These are phyloP conservation scores for Phialocephala sp. DNA, from an alignment of 2,329 filamentous ascomycete species.

Conservation along the genomic window DNA sequence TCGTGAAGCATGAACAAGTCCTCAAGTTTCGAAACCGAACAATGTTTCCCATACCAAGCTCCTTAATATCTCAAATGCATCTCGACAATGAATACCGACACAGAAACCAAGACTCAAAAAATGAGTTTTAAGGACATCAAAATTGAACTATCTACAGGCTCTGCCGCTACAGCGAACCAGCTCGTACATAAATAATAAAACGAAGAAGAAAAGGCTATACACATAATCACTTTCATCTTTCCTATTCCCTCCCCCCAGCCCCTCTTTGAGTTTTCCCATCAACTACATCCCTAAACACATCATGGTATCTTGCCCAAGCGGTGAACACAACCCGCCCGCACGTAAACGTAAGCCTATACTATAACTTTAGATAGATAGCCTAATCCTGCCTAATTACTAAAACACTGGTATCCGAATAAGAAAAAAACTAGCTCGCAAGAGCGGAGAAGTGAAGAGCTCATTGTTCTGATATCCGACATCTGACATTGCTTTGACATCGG, in stretches of 20 bases:
- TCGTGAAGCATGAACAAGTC: background rate
- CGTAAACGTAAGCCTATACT: background rate
- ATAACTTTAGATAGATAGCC: background rate
- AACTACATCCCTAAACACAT: background rate
- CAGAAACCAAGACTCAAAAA: background rate
- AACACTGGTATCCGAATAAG: slow-evolving; percentile 13
- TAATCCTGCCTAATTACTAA: slow-evolving; percentile 10
- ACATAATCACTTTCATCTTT: slow-evolving; percentile 19
- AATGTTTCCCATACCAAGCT: background rate
- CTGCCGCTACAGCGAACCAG: slow-evolving; percentile 24
- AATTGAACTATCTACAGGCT: slow-evolving; percentile 35
- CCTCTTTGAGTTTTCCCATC: background rate
- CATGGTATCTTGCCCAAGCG: slow-evolving; percentile 8
- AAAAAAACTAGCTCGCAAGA: slow-evolving; percentile 13
- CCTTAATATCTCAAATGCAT: background rate
- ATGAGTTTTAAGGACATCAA: slow-evolving; percentile 25
- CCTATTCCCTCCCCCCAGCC: background rate
- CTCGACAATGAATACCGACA: background rate
- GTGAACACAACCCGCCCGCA: background rate
- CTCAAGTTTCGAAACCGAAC: too few species aligned
- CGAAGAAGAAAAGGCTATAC: slow-evolving; percentile 26
- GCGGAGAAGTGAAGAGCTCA: background rate
- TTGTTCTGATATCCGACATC: too few species aligned
- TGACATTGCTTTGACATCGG: background rate
- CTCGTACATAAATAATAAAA: slow-evolving; percentile 22